Percentiles rank a stretch among this genome's conserved stretches.
These are phyloP conservation scores for Nyctanthes arbortristis DNA, from an alignment of 257 asterid genomes.

Conservation along the genomic window DNA sequence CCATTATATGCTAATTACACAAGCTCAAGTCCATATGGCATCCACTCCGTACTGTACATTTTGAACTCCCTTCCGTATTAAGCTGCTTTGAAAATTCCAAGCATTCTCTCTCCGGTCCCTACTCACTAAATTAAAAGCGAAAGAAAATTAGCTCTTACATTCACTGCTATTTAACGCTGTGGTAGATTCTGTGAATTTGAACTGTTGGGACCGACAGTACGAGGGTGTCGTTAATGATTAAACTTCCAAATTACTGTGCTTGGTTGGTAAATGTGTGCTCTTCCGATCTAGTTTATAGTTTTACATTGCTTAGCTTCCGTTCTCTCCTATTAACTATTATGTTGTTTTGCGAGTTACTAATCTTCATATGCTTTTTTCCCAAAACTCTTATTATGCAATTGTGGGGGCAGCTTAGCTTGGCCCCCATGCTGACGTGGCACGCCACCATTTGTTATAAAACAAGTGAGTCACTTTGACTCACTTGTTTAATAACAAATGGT, in stretches of 20 bases:
- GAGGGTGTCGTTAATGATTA: too few relatives aligned
- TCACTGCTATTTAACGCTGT: neutral
- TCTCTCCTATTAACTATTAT: too few relatives aligned
- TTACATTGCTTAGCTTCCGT: too few relatives aligned
- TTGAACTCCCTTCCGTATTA: neutral
- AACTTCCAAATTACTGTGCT: too few relatives aligned
- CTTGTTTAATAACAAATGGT: too few relatives aligned
- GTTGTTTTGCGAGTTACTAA: too few relatives aligned
- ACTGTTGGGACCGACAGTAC: neutral
- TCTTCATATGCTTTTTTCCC: too few relatives aligned
- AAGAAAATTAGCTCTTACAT: neutral
- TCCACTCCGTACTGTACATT: neutral
- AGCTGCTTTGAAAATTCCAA: neutral
- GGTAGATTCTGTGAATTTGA: neutral
- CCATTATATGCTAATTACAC: neutral
- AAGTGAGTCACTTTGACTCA: too few relatives aligned
- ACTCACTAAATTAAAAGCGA: neutral
- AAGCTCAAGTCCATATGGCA: neutral
- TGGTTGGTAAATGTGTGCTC: neutral
- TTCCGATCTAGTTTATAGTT: neutral
- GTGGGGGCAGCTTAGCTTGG: too few relatives aligned
- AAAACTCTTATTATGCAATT: too few relatives aligned
- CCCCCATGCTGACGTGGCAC: too few relatives aligned
- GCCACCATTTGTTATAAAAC: too few relatives aligned
- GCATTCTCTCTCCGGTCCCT: neutral